A percentile compares a stretch with the other conserved stretches of the same genome.
Evolutionary conservation across 2,329 filamentous ascomycete genomes (phyloP).

Genomic region (Fusarium circinatum): DNA sequence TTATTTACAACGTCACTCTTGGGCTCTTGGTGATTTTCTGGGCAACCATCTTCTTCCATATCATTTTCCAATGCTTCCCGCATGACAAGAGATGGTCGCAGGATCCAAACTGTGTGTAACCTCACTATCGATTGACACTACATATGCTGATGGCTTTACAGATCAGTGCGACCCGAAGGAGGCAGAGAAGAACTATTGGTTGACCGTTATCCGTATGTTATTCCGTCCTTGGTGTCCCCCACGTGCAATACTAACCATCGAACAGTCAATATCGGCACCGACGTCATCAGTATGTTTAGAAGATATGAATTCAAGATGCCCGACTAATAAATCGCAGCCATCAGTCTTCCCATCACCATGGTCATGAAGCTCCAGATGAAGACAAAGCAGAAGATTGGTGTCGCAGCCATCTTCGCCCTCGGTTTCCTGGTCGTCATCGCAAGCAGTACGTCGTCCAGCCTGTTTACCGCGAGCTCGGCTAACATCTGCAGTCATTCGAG

Average conservation of each 20-base stretch:
- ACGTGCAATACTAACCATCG: neutral
- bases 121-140: rapidly evolving
- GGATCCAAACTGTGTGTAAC: conserved; percentile 37
- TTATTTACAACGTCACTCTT: conserved; percentile 51
- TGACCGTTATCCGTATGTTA: conserved; percentile 34
- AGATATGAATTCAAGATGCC: rapidly evolving
- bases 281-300: conserved; percentile 33
- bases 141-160: neutral
- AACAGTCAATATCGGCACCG: conserved; percentile 36
- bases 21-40: conserved; percentile 46
- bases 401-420: conserved; percentile 46
- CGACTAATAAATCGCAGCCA: conserved; percentile 34
- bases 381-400: conserved; percentile 47
- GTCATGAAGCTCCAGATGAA: conserved; percentile 49
- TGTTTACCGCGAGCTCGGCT: neutral
- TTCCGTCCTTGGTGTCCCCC: rapidly evolving
- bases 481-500: conserved; percentile 44
- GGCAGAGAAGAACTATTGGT: conserved; percentile 37
- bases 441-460: conserved; percentile 35
- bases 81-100: conserved; percentile 47
- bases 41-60: conserved; percentile 51
- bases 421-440: conserved; percentile 47
- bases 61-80: conserved; percentile 53
- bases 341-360: conserved; percentile 50
- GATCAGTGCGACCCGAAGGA: conserved; percentile 35